A percentile compares a stretch with the other conserved stretches of the same genome.
These are phyloP conservation scores for Leishmania turanica DNA, from an alignment of 208 protist species.

Conservation along the genomic window DNA sequence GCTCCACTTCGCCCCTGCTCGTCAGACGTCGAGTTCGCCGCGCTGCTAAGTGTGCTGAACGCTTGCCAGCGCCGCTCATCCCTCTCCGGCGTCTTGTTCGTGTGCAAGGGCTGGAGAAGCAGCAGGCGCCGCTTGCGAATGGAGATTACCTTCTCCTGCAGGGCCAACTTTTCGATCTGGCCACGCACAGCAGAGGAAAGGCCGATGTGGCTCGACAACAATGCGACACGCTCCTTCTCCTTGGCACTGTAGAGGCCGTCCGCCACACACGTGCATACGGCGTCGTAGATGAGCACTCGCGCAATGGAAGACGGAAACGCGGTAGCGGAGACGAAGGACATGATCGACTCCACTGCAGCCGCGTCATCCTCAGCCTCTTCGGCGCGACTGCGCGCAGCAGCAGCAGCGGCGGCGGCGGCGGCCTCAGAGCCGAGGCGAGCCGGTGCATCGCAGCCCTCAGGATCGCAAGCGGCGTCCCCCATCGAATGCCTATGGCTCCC, in stretches of 20 bases:
- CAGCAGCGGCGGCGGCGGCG: background rate
- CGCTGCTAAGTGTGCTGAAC: background rate
- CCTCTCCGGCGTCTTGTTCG: background rate
- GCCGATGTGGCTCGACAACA: conserved; percentile 61
- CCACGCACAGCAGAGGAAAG: conserved; percentile 61
- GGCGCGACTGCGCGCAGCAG: background rate
- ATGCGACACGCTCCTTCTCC: conserved; percentile 54
- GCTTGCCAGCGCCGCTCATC: conserved; percentile 9
- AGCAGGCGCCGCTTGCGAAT: conserved; percentile 57
- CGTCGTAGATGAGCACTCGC: conserved; percentile 71
- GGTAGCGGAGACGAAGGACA: conserved; percentile 50
- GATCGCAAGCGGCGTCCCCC: background rate
- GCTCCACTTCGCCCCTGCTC: background rate
- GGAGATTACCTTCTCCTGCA: conserved; percentile 60
- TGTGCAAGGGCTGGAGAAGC: conserved; percentile 1
- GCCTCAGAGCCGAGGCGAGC: background rate
- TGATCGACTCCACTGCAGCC: conserved; percentile 26
- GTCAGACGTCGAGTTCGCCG: background rate
- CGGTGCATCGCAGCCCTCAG: background rate
- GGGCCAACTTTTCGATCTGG: conserved; percentile 64
- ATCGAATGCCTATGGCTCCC: no score
- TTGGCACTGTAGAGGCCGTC: conserved; percentile 55
- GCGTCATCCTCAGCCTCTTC: conserved; percentile 21
- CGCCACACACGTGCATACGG: conserved; percentile 59
- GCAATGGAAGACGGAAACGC: conserved; percentile 51